Evolutionary conservation across 345 rosid species (phyloP), one percentile per base, ranked within the genome.

Genomic region (Citrus unshiu): DNA sequence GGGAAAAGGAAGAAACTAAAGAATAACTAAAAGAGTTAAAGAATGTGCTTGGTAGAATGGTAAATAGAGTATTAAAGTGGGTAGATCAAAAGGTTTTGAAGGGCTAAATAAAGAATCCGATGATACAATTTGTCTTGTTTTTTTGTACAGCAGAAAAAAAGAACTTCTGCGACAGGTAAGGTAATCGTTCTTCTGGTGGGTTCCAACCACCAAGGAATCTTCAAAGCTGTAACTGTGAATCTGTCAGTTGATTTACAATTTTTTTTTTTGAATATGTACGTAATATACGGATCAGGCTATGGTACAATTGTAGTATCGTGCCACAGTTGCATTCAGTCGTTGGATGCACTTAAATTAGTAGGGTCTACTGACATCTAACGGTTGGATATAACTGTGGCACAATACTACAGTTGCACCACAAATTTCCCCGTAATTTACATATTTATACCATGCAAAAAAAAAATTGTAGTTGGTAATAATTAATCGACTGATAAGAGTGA

Each of bases 141-240:
- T 71, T 49, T 25, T 46, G 12, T 5, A 14, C 10, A 7, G 37
- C 12, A 43, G 27, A 39, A 16, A 64, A 64, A 64, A 32, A 32
- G 13, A 19, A 19, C 68, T 32, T 64, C 40, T n/a, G 75, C 65
- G 34, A 64, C 65, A 24, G 58, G 27, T 5, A 46, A 3, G 77
- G 59, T 4, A 25, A 14, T 56, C 46, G 43, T 21, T 70, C 73
- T 46, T 25, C 58, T 46, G 35, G 59, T 70, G 59, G 73, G 37
- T 46, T 43, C 59, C 73, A 70, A 25, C 59, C 24, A 21, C 40
- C 43, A 21, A 22, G 73, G 78, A 79, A 79, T 79, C 68, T 73
- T 58, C 66, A 57, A 78, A 25, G 51, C 67, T 73, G 75, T 27
- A 22, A 32, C 35, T 16, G 73, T 27, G 58, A 46, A 8, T 70